phyloP scores from a whole-genome alignment of 2,329 filamentous ascomycete genomes.

The Ophiosphaerella narmari region DNA sequence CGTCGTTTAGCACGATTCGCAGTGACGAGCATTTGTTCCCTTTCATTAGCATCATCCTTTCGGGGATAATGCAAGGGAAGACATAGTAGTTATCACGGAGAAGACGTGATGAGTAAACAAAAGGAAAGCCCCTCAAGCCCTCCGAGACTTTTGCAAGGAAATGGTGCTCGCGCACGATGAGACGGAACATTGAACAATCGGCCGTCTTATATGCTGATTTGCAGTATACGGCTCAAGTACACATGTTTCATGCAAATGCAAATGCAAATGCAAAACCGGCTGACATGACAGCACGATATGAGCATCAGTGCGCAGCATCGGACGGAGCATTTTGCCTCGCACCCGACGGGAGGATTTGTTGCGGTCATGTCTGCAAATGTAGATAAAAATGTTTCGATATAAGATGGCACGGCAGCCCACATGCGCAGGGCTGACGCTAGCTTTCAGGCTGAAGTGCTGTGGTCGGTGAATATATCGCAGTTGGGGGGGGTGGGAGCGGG shows the following conservation, averaged over 20 bases:
- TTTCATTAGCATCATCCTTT: slow-evolving; percentile 1
- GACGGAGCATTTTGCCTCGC: background rate
- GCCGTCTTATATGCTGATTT: background rate
- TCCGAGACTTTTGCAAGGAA: background rate
- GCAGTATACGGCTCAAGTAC: background rate
- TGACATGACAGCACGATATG: too few relatives aligned
- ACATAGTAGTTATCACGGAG: background rate
- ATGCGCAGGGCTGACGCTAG: background rate
- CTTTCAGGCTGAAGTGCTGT: background rate
- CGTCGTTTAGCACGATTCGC: background rate
- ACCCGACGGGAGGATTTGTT: background rate
- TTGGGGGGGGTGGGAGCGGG: too few relatives aligned
- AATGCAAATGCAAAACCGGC: background rate
- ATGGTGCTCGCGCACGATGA: slow-evolving; percentile 6
- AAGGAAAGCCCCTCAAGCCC: background rate
- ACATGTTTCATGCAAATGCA: background rate
- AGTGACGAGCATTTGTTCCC: background rate
- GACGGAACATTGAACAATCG: background rate
- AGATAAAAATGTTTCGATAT: background rate
- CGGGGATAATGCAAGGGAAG: slow-evolving; percentile 2
- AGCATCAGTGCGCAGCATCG: too few relatives aligned
- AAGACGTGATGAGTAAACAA: background rate
- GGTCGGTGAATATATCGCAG: background rate
- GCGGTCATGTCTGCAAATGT: too few relatives aligned
- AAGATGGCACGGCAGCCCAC: background rate